These are phyloP conservation scores for Hypoxylon sp. DNA, from an alignment of 2,329 filamentous ascomycete species.

Conservation along the genomic window DNA sequence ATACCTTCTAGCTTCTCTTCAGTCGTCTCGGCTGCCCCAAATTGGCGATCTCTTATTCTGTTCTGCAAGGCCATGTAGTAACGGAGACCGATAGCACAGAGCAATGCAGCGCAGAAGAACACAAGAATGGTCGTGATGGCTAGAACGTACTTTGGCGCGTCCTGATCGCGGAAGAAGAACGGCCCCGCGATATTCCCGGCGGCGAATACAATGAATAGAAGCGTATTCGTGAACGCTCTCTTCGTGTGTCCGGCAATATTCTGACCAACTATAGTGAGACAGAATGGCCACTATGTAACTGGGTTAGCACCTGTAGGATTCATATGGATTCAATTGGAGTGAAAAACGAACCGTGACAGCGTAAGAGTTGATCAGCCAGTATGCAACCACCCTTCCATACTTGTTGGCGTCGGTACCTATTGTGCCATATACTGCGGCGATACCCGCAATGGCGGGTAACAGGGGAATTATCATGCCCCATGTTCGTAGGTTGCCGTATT, in stretches of 20 bases:
- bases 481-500: conserved; percentile 48
- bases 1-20: conserved; percentile 46
- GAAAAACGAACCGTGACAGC: conserved; percentile 45
- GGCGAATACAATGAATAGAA: conserved; percentile 44
- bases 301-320: conserved; percentile 4
- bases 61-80: conserved; percentile 45
- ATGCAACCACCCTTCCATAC: conserved; percentile 45
- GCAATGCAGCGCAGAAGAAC: conserved; percentile 44
- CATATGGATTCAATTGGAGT: conserved; percentile 4
- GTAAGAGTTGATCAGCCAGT: conserved; percentile 50
- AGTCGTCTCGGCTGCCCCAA: conserved; percentile 33
- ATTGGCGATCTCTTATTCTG: conserved; percentile 35
- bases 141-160: conserved; percentile 46
- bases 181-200: conserved; percentile 46
- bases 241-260: conserved; percentile 44
- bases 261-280: conserved; percentile 41
- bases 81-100: conserved; percentile 42
- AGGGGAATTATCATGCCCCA: conserved; percentile 51
- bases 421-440: conserved; percentile 48
- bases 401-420: conserved; percentile 48
- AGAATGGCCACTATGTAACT: conserved; percentile 40
- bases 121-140: conserved; percentile 49
- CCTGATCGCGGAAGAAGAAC: conserved; percentile 47
- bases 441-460: conserved; percentile 49
- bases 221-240: conserved; percentile 40